Evolutionary conservation across 805 yeast species (phyloP).

Genomic region (Candida rishiriensis): DNA sequence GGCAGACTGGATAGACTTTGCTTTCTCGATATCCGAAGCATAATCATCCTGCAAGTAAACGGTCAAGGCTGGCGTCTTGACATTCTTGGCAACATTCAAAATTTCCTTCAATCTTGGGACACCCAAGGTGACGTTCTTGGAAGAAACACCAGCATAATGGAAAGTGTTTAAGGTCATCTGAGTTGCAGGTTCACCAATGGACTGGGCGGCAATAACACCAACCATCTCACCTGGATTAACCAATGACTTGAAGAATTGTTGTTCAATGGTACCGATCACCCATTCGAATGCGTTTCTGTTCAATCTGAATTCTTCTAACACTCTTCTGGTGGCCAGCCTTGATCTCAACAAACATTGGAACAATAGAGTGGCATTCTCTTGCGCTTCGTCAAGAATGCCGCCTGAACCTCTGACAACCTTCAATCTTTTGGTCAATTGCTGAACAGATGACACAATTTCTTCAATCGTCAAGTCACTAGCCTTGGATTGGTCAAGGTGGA

Average conservation of each 20-base stretch:
- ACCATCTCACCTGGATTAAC: slow-evolving; percentile 99
- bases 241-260: slow-evolving; percentile 85
- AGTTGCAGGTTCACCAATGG: slow-evolving; percentile 97
- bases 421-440: slow-evolving; percentile 59
- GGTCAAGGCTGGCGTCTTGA: slow-evolving; percentile 98
- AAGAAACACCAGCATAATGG: slow-evolving; percentile 97
- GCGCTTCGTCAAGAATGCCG: slow-evolving; percentile 73
- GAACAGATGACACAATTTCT: slow-evolving; percentile 73
- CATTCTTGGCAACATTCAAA: slow-evolving; percentile 95
- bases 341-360: slow-evolving; percentile 93
- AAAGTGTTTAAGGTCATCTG: slow-evolving; percentile 97
- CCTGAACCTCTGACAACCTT: slow-evolving; percentile 81
- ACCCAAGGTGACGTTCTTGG: slow-evolving; percentile 94
- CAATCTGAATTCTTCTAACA: slow-evolving; percentile 84
- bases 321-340: slow-evolving; percentile 84
- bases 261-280: slow-evolving; percentile 91
- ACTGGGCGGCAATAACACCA: slow-evolving; percentile 95
- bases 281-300: slow-evolving; percentile 87
- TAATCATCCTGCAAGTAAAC: slow-evolving; percentile 81
- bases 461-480: slow-evolving; percentile 86
- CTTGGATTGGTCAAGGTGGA: slow-evolving; percentile 85
- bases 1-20: slow-evolving; percentile 92
- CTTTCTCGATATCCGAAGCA: slow-evolving; percentile 86
- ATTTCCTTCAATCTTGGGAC: slow-evolving; percentile 98
- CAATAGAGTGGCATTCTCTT: slow-evolving; percentile 82